Evolutionary conservation across 2,329 filamentous ascomycete genomes (phyloP).

Genomic region (Fusarium coicis): DNA sequence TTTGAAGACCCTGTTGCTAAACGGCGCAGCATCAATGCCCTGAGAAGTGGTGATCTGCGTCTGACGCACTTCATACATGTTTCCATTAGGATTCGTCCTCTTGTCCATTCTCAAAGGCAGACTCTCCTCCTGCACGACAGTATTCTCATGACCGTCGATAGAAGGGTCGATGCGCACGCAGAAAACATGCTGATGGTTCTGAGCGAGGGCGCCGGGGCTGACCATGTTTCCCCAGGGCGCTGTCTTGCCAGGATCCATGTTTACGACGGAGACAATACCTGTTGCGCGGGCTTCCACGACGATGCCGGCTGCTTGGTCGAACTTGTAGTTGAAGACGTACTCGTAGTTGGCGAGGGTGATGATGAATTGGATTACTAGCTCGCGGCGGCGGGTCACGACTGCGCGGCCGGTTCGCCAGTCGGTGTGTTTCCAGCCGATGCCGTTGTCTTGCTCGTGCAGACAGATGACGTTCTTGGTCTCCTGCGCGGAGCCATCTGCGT

Average conservation of each 20-base stretch:
- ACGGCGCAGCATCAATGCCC: conserved; percentile 61
- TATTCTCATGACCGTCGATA: conserved; percentile 69
- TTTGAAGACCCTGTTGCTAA: conserved; percentile 61
- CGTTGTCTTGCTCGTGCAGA: conserved; percentile 76
- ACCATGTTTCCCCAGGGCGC: conserved; percentile 71
- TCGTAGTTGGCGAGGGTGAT: conserved; percentile 78
- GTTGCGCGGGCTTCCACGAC: conserved; percentile 72
- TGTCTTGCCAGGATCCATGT: conserved; percentile 65
- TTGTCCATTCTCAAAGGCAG: conserved; percentile 56
- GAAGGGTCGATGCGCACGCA: conserved; percentile 72
- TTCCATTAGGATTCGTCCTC: conserved; percentile 61
- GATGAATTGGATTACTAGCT: conserved; percentile 75
- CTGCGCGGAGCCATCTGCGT: conserved; percentile 50
- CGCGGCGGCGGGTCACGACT: conserved; percentile 68
- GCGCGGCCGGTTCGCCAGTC: conserved; percentile 73
- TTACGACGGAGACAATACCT: conserved; percentile 70
- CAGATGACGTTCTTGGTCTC: conserved; percentile 68
- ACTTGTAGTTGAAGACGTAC: conserved; percentile 64
- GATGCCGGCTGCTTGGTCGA: conserved; percentile 71
- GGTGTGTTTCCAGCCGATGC: conserved; percentile 77
- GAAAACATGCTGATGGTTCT: conserved; percentile 79
- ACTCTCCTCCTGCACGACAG: conserved; percentile 57
- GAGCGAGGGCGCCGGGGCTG: conserved; percentile 70
- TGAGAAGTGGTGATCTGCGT: conserved; percentile 56
- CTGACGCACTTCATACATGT: conserved; percentile 55